Conservation (phyloP, 2,329 filamentous ascomycete genomes). For the Ophiocordyceps robertsii region DNA sequence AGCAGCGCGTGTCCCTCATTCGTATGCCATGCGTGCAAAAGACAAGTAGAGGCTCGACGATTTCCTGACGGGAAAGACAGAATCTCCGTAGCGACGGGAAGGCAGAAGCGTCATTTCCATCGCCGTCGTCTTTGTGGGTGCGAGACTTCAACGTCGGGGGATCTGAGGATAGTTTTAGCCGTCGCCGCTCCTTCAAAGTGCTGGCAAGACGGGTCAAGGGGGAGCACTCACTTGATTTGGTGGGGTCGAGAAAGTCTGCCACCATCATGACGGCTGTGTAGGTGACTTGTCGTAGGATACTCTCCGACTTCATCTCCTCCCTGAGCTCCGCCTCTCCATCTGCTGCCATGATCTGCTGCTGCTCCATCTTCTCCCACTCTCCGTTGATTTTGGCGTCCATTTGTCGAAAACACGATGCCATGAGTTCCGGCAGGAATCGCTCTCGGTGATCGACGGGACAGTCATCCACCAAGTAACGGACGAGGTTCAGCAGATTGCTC, state of each 20-base stretch:
- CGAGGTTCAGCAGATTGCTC: constrained; percentile 81
- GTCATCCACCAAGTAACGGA: constrained; percentile 79
- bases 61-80: constrained; percentile 60
- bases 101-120: constrained; percentile 20
- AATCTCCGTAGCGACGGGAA: constrained; percentile 61
- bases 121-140: constrained; percentile 10
- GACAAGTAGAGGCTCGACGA: constrained; percentile 78
- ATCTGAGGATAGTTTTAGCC: constrained; percentile 12
- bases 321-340: constrained; percentile 65
- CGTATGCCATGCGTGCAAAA: constrained; percentile 86
- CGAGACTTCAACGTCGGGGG: constrained; percentile 14
- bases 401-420: constrained; percentile 70
- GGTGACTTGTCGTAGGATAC: constrained; percentile 82
- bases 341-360: constrained; percentile 45
- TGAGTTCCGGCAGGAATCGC: constrained; percentile 73
- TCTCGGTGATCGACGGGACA: constrained; percentile 68
- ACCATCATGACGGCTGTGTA: constrained; percentile 89
- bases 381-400: constrained; percentile 76
- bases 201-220: not conserved
- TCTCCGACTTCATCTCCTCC: constrained; percentile 97
- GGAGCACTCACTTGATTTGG: constrained; percentile 41
- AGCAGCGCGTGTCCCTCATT: constrained; percentile 82
- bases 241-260: constrained; percentile 73
- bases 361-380: constrained; percentile 72
- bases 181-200: not conserved